Percentiles rank a stretch among this genome's conserved stretches.
phyloP scores from a whole-genome alignment of 78 protist species.

The Planoprotostelium fungivorum region DNA sequence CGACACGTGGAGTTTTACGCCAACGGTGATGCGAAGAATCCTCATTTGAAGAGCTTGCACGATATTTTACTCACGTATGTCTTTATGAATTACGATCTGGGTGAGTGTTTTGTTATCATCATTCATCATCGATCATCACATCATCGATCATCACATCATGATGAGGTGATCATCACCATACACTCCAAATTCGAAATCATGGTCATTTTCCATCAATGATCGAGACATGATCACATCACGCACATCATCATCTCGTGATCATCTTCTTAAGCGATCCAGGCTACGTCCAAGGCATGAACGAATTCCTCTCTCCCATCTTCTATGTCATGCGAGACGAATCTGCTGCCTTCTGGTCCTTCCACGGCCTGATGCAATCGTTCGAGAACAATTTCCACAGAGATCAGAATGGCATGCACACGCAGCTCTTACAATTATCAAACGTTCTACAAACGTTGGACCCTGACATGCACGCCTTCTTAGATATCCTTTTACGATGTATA shows the following conservation, averaged over 20 bases:
- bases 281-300: conserved; percentile 73
- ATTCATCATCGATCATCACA: too few species aligned
- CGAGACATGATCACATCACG: neutral
- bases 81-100: conserved; percentile 56
- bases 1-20: conserved; percentile 17
- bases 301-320: conserved; percentile 43
- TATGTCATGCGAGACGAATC: conserved; percentile 26
- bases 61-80: conserved; percentile 52
- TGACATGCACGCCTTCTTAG: conserved; percentile 36
- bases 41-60: conserved; percentile 14
- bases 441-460: conserved; percentile 39
- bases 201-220: neutral
- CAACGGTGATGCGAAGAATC: conserved; percentile 7
- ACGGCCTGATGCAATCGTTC: conserved; percentile 44
- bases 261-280: conserved; percentile 12
- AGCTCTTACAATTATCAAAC: conserved; percentile 39
- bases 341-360: conserved; percentile 66
- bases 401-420: conserved; percentile 64
- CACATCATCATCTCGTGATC: neutral
- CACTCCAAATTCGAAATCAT: neutral
- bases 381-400: conserved; percentile 53
- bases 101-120: neutral
- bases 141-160: too few species aligned
- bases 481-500: neutral
- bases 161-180: too few species aligned